Evolutionary conservation across 176 grass and related monocot genomes (phyloP), one percentile per base, ranked within the genome.

Genomic region (Avena eriantha): DNA sequence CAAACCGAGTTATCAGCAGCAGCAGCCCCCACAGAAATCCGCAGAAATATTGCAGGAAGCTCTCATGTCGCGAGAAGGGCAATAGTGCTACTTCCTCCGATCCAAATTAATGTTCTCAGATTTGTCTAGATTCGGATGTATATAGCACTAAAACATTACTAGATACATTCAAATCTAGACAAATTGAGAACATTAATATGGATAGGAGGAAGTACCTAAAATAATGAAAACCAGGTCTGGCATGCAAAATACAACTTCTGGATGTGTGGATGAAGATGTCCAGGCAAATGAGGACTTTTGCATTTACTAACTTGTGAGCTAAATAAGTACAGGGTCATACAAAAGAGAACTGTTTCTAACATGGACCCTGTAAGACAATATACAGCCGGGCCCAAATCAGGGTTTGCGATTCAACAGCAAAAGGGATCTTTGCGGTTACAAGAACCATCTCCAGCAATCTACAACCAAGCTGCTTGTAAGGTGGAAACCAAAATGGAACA

Each of bases 341-440:
- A 87, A 79, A 83, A 87, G 64, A 46, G 34, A 64, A 77, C 21
- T 56, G 65, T 73, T 26, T 78, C 60, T 86, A 83, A 78, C 75
- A 87, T 89, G 90, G 86, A 80, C 84, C 84, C 83, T 65, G 43
- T 47, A 34, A 48, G n/a, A 68, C 26, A 83, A 84, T 89, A 84
- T 92, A 92, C 86, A 89, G 16, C 75, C 45, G 33, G 87, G 84
- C 67, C 91, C 87, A 83, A 16, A 87, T 83, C 49, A 18, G 59
- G 65, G 68, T 84, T 84, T 88, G 82, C 24, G 43, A 70, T 81
- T 50, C 69, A 71, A 84, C 58, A 83, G 80, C 75, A 61, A 69
- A 87, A 89, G 34, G 39, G 86, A 89, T 68, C 69, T 58, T 83
- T 53, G 74, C 63, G 70, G 19, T 81, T 71, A 77, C 82, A 78